Conservation (phyloP, 2,329 filamentous ascomycete genomes). For the Pyrenochaeta sp. region DNA sequence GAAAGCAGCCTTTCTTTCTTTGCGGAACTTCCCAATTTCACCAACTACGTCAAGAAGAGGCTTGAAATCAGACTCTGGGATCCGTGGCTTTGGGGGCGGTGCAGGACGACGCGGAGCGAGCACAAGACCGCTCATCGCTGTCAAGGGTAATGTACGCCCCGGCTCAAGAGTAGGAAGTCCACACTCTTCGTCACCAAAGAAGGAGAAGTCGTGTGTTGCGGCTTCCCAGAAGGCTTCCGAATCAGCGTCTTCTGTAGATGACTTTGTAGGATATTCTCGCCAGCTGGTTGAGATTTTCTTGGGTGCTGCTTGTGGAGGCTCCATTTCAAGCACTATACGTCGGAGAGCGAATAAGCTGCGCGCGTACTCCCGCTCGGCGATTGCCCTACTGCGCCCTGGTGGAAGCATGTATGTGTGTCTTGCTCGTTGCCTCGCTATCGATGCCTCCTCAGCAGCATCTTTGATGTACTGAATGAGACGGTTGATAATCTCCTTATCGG, state of each 20-base stretch:
- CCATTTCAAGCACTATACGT: slow-evolving; percentile 64
- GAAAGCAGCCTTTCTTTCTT: slow-evolving; percentile 60
- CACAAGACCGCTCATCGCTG: slow-evolving; percentile 56
- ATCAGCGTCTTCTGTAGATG: slow-evolving; percentile 67
- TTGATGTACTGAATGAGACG: slow-evolving; percentile 63
- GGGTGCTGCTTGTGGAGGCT: slow-evolving; percentile 28
- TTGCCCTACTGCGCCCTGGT: slow-evolving; percentile 61
- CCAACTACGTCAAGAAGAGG: slow-evolving; percentile 59
- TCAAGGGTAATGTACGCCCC: slow-evolving; percentile 55
- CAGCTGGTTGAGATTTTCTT: slow-evolving; percentile 55
- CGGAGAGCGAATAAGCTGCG: slow-evolving; percentile 63
- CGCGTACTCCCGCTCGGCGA: slow-evolving; percentile 59
- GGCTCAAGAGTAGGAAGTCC: slow-evolving; percentile 57
- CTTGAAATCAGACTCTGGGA: slow-evolving; percentile 16
- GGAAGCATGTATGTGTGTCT: slow-evolving; percentile 66
- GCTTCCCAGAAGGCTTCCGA: slow-evolving; percentile 68
- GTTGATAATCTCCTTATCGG: slow-evolving; percentile 47
- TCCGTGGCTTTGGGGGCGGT: slow-evolving; percentile 12
- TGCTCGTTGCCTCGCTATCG: slow-evolving; percentile 62
- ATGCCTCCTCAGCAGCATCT: slow-evolving; percentile 64
- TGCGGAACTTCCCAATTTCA: slow-evolving; percentile 63
- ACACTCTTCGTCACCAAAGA: slow-evolving; percentile 67
- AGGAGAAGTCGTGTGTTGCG: slow-evolving; percentile 67
- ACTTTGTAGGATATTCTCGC: slow-evolving; percentile 58
- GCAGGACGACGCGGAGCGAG: slow-evolving; percentile 28